Evolutionary conservation across 768 basidiomycete genomes (phyloP), one percentile per base, ranked within the genome.

Genomic region (Panaeolus papilionaceus): DNA sequence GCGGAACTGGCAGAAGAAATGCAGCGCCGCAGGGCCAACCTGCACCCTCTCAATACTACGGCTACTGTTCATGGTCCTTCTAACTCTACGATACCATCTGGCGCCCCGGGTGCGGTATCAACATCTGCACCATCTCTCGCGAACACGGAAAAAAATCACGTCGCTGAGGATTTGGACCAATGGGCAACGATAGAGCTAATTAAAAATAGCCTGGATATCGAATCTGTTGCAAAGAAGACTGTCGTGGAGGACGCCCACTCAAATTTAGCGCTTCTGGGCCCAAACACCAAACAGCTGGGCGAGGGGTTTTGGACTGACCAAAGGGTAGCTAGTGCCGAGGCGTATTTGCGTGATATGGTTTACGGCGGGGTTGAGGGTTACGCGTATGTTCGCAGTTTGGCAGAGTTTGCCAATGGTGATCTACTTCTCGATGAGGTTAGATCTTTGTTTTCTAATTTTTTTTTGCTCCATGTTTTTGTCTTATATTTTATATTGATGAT

Each of bases 331-430:
- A 82, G 84, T 26, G 91, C 85, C 1, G 89, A 92, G 77, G 83
- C 82, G n/a, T 92, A 90, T 71, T 58, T 94, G 18, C 78, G 85
- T 20, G 90, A 93, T 73, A 74, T 92, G n/a, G 92, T 94, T 0
- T 94, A 93, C 73, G 92, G 93, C 0, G 92, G 93, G 58, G 82
- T 88, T 0, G 91, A 92, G 66, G 92, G 93, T 1, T 77, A 88
- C 33, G 92, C 92, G 5, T 94, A 94, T 75, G 84, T 90, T 64
- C 82, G 90, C 68, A 94, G 93, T 74, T 72, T 94, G 65, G 92
- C 92, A 28, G 89, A 92, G 76, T 94, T 94, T 69, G 81, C 89
- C 38, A 74, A 79, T 67, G 81, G 88, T 9, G 74, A 79, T 4
- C 74, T 75, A 58, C 64, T 64, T 63, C 72, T 65, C 38, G 62